Evolutionary conservation across 2,329 filamentous ascomycete species (phyloP), one percentile per base, ranked within the genome.

Genomic region (Arthrobotrys megalospora): DNA sequence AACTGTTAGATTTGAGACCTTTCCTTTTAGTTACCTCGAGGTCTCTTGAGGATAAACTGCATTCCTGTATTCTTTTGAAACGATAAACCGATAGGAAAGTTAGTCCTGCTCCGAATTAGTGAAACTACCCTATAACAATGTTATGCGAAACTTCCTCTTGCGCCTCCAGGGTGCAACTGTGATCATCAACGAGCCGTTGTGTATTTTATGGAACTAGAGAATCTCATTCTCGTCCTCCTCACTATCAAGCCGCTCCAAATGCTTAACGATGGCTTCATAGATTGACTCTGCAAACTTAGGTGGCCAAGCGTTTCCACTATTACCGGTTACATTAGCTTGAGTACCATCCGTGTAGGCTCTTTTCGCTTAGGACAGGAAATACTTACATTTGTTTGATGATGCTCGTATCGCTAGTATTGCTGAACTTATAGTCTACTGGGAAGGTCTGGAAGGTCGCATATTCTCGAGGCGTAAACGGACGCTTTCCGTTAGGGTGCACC

Each of bases 361-460:
- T 16, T 1, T 43, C 6, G 12, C 41, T 8, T 8, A 7, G 19
- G 6, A 3, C 1, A 8, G 6, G 11, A 12, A n/a, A 36, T 19
- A 34, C 62, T 50, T 58, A 78, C 75, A 78, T 68, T 34, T 72
- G 62, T 16, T 72, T 78, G 12, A 68, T 63, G 11, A 72, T 71
- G 10, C 52, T 58, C 0, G 28, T 50, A 28, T 72, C 34, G 14
- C 41, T 28, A 0, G 50, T 28, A 12, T 66, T 6, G 8, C 67
- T 47, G 21, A 95, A 94, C 0, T 83, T 82, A 82, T 93, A 91
- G 1, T 85, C 82, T 0, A 84, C 76, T 0, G 91, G 91, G 65
- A 96, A 96, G 0, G 90, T 90, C 80, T 93, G 91, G 0, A 96
- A 83, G 1, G 86, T 86, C 0, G 92, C 91, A 24, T 89, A 87